A percentile compares a stretch with the other conserved stretches of the same genome.
phyloP scores from a whole-genome alignment of 352 stramenopile species.

The Globisporangium sylvaticum region DNA sequence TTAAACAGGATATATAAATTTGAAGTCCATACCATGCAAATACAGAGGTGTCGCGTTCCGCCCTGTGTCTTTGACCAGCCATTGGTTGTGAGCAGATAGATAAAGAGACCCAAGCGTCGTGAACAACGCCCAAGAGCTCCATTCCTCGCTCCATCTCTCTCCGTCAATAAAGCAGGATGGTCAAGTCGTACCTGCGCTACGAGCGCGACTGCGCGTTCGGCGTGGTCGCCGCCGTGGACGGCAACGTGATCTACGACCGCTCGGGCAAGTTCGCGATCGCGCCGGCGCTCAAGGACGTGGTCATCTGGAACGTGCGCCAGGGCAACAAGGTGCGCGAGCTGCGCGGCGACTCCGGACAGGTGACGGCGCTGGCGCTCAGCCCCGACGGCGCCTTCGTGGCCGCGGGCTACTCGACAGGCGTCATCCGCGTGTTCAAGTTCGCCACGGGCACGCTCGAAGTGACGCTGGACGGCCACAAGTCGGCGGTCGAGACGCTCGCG shows the following conservation, averaged over 20 bases:
- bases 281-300: conserved; percentile 86
- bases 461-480: conserved; percentile 88
- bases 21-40: too few species aligned
- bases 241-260: conserved; percentile 87
- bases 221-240: conserved; percentile 85
- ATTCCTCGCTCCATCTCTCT: too few species aligned
- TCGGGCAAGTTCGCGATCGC: conserved; percentile 85
- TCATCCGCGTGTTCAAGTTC: conserved; percentile 76
- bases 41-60: too few species aligned
- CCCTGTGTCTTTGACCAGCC: too few species aligned
- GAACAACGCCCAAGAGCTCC: too few species aligned
- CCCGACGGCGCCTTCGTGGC: conserved; percentile 75
- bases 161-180: conserved; percentile 29
- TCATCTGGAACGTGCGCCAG: conserved; percentile 91
- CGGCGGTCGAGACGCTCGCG: conserved; percentile 65
- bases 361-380: conserved; percentile 74
- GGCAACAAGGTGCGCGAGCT: conserved; percentile 81
- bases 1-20: too few species aligned
- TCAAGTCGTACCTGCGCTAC: conserved; percentile 94
- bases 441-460: conserved; percentile 73
- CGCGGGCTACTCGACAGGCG: conserved; percentile 81
- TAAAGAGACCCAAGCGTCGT: too few species aligned
- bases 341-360: conserved; percentile 51
- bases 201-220: conserved; percentile 87
- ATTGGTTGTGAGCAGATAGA: too few species aligned